Conservation (phyloP, 495 filamentous ascomycete species). For the Aspergillus funiculosus region DNA sequence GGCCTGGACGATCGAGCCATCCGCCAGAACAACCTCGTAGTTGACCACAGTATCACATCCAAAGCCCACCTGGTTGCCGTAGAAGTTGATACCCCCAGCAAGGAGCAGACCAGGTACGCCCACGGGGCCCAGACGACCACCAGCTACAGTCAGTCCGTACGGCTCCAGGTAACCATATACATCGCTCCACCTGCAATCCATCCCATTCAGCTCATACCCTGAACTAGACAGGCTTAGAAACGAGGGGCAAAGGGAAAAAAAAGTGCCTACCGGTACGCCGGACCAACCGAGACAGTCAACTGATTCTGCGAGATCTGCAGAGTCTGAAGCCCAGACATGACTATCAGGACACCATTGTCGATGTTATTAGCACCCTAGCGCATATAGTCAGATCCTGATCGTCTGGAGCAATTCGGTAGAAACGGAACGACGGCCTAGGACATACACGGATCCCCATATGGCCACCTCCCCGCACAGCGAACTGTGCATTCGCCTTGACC, state of each 20-base stretch:
- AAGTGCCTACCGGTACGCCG: slow-evolving; percentile 25
- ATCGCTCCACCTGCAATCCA: slow-evolving; percentile 46
- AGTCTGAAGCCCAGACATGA: slow-evolving; percentile 44
- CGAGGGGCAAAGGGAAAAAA: slow-evolving; percentile 16
- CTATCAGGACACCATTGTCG: slow-evolving; percentile 52
- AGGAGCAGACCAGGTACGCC: slow-evolving; percentile 46
- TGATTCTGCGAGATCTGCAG: slow-evolving; percentile 24
- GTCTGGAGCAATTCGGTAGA: too few species aligned
- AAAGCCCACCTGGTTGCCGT: slow-evolving; percentile 42
- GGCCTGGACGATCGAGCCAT: slow-evolving; percentile 50
- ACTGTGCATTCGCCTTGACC: slow-evolving; percentile 30
- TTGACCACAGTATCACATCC: slow-evolving; percentile 46
- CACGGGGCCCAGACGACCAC: slow-evolving; percentile 49
- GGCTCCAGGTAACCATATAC: slow-evolving; percentile 47
- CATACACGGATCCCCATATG: slow-evolving; percentile 36
- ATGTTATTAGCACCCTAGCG: slow-evolving; percentile 37
- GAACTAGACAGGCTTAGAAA: slow-evolving; percentile 21
- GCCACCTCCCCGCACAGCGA: slow-evolving; percentile 35
- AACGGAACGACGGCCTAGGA: too few species aligned
- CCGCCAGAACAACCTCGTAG: slow-evolving; percentile 56
- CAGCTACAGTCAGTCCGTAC: slow-evolving; percentile 43
- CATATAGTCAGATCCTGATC: too few species aligned
- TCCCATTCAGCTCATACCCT: slow-evolving; percentile 20
- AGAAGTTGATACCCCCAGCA: slow-evolving; percentile 50
- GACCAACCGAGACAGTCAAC: slow-evolving; percentile 28